Evolutionary conservation across 129 eudicot genomes (phyloP).

Genomic region (Pittosporum tobira): DNA sequence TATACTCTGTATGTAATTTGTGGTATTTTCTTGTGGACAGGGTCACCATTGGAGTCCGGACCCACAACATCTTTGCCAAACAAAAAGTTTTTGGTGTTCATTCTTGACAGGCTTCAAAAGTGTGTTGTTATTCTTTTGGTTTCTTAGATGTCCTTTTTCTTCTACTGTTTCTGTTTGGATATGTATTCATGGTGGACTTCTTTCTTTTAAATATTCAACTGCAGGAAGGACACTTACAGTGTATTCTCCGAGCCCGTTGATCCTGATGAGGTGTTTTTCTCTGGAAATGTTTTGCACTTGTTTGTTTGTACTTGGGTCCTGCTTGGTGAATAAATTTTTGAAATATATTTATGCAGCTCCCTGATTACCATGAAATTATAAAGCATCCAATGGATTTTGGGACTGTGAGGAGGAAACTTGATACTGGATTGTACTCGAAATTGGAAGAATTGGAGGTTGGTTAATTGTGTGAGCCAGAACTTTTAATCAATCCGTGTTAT

Average conservation of each 20-base stretch:
- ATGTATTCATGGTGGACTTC: neutral
- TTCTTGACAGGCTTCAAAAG: slow-evolving; percentile 97
- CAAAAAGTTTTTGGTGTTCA: slow-evolving; percentile 79
- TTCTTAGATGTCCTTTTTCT: slow-evolving; percentile 17
- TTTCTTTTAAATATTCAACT: slow-evolving; percentile 13
- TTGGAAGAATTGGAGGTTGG: slow-evolving; percentile 92
- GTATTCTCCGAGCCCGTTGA: slow-evolving; percentile 89
- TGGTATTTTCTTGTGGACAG: slow-evolving; percentile 50
- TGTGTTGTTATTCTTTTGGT: slow-evolving; percentile 33
- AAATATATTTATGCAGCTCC: slow-evolving; percentile 50
- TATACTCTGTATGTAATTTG: slow-evolving; percentile 14
- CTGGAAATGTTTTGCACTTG: neutral
- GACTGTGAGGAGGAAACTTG: slow-evolving; percentile 74
- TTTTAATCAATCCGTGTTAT: too few relatives aligned
- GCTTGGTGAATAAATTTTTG: slow-evolving; percentile 15
- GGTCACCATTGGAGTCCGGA: slow-evolving; percentile 61
- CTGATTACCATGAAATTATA: slow-evolving; percentile 77
- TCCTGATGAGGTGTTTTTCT: slow-evolving; percentile 56
- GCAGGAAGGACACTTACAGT: slow-evolving; percentile 89
- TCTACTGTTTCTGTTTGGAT: slow-evolving; percentile 11
- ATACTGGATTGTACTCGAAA: slow-evolving; percentile 38
- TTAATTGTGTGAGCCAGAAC: slow-evolving; percentile 10
- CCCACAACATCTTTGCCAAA: slow-evolving; percentile 95
- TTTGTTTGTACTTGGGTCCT: slow-evolving; percentile 4
- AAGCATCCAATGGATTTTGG: slow-evolving; percentile 92